phyloP scores from a whole-genome alignment of 352 stramenopile genomes.

The Phytophthora lateralis region DNA sequence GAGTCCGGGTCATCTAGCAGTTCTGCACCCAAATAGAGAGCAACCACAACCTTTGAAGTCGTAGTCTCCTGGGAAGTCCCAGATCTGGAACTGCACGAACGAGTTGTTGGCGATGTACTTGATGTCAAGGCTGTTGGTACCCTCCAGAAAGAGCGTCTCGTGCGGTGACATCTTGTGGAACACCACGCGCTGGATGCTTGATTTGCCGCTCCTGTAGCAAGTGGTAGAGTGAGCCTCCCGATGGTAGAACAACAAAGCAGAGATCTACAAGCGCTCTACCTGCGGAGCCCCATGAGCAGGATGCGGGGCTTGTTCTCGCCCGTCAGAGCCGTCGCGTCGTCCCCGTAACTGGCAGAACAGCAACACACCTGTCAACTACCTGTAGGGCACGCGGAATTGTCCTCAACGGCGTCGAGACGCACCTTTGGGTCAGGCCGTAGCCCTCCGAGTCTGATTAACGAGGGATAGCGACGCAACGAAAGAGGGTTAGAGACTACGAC shows the following conservation, averaged over 20 bases:
- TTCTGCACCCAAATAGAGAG: neutral
- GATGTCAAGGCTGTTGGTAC: conserved; percentile 90
- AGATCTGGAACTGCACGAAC: conserved; percentile 98
- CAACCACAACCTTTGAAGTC: conserved; percentile 81
- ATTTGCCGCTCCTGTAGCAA: conserved; percentile 78
- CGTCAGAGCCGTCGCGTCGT: conserved; percentile 73
- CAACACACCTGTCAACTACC: conserved; percentile 5
- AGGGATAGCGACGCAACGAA: conserved; percentile 2
- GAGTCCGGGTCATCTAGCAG: neutral
- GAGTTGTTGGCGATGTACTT: conserved; percentile 98
- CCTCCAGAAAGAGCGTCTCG: conserved; percentile 96
- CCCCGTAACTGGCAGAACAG: conserved; percentile 58
- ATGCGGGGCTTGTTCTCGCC: conserved; percentile 94
- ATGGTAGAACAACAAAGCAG: neutral
- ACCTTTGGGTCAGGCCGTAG: conserved; percentile 46
- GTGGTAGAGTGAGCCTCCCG: neutral
- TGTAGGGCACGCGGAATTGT: neutral
- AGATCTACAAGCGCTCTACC: conserved; percentile 36
- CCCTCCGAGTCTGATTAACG: conserved; percentile 42
- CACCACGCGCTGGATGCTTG: conserved; percentile 95
- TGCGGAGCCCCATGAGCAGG: conserved; percentile 96
- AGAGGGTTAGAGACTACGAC: conserved; percentile 17
- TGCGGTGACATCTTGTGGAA: conserved; percentile 99
- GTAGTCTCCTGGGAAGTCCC: conserved; percentile 98
- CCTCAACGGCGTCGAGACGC: neutral